Percentiles rank a stretch among this genome's conserved stretches.
Conservation (phyloP, 768 basidiomycete species). For the Gymnopilus dilepis region DNA sequence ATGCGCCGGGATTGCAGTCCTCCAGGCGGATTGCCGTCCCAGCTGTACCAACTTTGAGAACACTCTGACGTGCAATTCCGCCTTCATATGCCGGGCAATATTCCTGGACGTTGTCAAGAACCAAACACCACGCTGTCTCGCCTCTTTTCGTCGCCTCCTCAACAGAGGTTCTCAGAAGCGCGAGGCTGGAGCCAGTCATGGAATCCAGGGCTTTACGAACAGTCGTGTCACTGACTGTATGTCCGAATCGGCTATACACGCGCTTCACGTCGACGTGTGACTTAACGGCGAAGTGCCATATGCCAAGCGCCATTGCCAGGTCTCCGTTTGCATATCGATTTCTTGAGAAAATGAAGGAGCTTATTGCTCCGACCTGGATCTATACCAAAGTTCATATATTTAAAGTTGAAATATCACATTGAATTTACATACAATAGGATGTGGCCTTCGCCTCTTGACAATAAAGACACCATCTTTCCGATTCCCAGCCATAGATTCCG, state of each 20-base stretch:
- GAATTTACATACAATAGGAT: constrained; percentile 23
- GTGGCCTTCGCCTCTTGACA: constrained; percentile 24
- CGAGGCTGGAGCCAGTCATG: constrained; percentile 16
- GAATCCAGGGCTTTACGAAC: constrained; percentile 22
- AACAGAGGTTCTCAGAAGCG: constrained; percentile 8
- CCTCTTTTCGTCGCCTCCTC: constrained; percentile 6
- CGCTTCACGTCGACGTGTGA: constrained; percentile 31
- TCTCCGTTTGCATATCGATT: constrained; percentile 30
- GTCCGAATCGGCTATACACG: constrained; percentile 24
- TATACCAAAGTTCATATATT: constrained; percentile 9
- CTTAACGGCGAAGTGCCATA: constrained; percentile 28
- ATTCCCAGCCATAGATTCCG: constrained; percentile 26
- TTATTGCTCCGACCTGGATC: constrained; percentile 29
- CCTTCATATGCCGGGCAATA: constrained; percentile 13
- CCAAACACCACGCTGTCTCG: constrained; percentile 12
- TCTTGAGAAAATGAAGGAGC: constrained; percentile 22
- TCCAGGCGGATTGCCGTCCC: constrained; percentile 24
- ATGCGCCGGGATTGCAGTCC: constrained; percentile 20
- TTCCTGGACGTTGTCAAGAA: constrained; percentile 18
- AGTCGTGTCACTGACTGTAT: constrained; percentile 23
- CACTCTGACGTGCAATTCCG: constrained; percentile 14
- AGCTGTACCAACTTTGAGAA: constrained; percentile 31
- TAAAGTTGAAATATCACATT: not conserved
- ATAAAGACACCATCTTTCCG: constrained; percentile 19
- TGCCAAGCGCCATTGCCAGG: constrained; percentile 25